Conservation (phyloP, 306 rosid genomes). For the Dalbergia cultrata region DNA sequence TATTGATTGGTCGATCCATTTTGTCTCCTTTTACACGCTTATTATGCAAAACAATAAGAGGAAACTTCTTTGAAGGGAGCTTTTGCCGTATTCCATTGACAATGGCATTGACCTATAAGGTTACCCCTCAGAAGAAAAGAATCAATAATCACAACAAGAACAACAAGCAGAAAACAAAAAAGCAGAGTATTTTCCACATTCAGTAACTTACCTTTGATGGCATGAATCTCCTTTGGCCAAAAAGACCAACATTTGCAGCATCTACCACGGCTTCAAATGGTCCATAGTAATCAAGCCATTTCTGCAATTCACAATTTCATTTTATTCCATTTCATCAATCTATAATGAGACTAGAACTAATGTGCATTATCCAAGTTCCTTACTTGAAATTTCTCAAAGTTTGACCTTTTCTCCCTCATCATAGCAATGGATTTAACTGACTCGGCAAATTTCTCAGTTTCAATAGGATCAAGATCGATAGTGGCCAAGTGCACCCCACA, state of each 20-base stretch:
- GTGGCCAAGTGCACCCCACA: constrained; percentile 77
- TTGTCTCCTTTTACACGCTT: constrained; percentile 75
- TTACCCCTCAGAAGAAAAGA: constrained; percentile 31
- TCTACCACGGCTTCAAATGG: constrained; percentile 97
- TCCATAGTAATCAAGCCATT: constrained; percentile 89
- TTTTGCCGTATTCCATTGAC: constrained; percentile 78
- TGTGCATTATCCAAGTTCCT: constrained; percentile 41
- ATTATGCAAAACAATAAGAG: constrained; percentile 87
- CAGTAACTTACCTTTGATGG: constrained; percentile 81
- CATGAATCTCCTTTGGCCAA: constrained; percentile 72
- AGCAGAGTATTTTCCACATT: constrained; percentile 12
- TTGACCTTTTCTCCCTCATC: constrained; percentile 70
- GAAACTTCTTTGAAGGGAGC: constrained; percentile 86
- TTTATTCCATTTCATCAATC: constrained; percentile 35
- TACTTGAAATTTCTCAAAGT: constrained; percentile 92
- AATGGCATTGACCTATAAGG: constrained; percentile 72
- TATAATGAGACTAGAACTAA: constrained; percentile 35
- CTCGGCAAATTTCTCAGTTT: constrained; percentile 86
- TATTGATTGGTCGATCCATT: constrained; percentile 73
- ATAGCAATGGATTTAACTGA: constrained; percentile 86
- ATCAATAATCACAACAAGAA: constrained; percentile 21
- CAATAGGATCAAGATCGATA: constrained; percentile 91
- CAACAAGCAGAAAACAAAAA: constrained; percentile 18
- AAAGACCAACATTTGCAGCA: constrained; percentile 93
- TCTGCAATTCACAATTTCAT: constrained; percentile 60